Conservation (phyloP, 2,329 filamentous ascomycete genomes). For the Fusarium concolor region DNA sequence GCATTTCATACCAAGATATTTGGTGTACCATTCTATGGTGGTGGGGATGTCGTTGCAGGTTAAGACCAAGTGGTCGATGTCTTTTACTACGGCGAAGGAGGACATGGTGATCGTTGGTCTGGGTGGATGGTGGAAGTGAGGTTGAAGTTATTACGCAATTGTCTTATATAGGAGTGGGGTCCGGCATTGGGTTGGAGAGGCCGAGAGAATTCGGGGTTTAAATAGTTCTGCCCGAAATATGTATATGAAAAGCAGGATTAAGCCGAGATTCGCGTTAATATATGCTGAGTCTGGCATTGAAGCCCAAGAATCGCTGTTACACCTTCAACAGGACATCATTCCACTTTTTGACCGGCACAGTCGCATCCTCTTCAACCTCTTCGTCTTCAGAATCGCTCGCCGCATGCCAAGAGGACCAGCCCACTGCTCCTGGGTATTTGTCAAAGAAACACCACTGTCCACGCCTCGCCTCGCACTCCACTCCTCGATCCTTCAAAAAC, state of each 20-base stretch:
- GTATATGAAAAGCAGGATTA: neutral
- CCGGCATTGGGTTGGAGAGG: neutral
- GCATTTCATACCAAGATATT: constrained; percentile 67
- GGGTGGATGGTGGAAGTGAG: neutral
- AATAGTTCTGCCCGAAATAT: neutral
- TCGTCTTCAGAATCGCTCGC: neutral
- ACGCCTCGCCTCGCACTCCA: constrained; percentile 22
- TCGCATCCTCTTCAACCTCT: neutral
- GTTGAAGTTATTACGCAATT: neutral
- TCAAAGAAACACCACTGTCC: constrained; percentile 30
- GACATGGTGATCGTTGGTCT: constrained; percentile 18
- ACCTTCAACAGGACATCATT: neutral
- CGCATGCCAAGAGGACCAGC: neutral
- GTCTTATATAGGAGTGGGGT: neutral
- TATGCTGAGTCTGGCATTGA: too few species aligned
- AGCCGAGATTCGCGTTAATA: accelerated
- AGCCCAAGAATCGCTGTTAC: neutral
- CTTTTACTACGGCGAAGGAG: constrained; percentile 50
- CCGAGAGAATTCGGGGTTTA: neutral
- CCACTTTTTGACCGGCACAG: neutral
- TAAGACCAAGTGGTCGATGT: constrained; percentile 71
- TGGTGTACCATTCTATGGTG: constrained; percentile 66
- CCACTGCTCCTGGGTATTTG: accelerated
- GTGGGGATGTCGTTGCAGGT: constrained; percentile 64
- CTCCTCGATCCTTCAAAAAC: neutral